A percentile compares a stretch with the other conserved stretches of the same genome.
phyloP scores from a whole-genome alignment of 306 rosid species.

The Ormosia emarginata region DNA sequence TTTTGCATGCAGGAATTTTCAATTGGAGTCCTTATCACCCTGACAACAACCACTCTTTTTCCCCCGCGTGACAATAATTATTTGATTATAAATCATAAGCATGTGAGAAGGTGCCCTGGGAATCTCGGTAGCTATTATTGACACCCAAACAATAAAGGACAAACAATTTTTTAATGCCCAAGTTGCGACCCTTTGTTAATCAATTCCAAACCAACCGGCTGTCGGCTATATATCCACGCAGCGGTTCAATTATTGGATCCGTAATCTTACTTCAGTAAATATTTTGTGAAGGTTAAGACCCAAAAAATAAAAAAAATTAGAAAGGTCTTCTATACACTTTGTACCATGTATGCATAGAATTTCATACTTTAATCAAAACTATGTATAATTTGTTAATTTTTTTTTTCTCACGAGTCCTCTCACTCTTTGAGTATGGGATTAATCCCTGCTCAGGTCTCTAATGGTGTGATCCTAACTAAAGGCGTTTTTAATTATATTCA shows the following conservation, averaged over 20 bases:
- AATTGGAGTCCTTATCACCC: background rate
- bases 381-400: background rate
- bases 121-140: slow-evolving; percentile 3
- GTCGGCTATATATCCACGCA: background rate
- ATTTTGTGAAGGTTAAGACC: background rate
- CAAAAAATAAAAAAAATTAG: too few relatives aligned
- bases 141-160: slow-evolving; percentile 9
- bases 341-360: background rate
- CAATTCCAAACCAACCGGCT: background rate
- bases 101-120: slow-evolving; percentile 16
- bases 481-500: background rate
- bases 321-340: background rate
- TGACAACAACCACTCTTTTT: background rate
- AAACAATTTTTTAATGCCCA: background rate
- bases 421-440: background rate
- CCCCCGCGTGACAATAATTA: background rate
- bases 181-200: background rate
- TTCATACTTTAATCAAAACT: background rate
- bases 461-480: background rate
- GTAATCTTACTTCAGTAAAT: background rate
- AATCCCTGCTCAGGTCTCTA: background rate
- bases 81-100: background rate
- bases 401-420: background rate
- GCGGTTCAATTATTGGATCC: slow-evolving; percentile 19
- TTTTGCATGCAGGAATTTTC: background rate